Base-by-base conservation (phyloP, 306 rosid genomes). In the Trifolium fragiferum region DNA sequence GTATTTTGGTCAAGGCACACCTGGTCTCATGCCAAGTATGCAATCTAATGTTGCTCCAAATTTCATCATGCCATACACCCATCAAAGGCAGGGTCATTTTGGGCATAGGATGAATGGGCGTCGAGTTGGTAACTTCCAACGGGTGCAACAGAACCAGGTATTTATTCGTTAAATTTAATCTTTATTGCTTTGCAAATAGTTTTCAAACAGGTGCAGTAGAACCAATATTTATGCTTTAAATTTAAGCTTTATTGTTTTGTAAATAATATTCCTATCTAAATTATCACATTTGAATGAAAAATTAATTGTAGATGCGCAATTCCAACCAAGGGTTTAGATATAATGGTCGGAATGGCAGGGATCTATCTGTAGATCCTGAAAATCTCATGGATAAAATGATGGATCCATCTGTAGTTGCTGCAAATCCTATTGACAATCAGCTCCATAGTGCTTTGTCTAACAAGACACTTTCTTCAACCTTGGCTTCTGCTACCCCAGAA, bases 401-500 rank as follows among this genome's bases (percentile, higher is more conserved):
- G 89, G 81, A 83, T 54, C 53, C 89, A 14, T 19, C 30, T 10
- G 85, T 83, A 57, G 80, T 82, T 76, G 59, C 85, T 51, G 67
- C 73, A 20, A 21, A 88, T 46, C 79, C 89, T 3, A 58, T 23
- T 30, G 90, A 82, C 66, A 38, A 51, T 74, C 93, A 82, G 10
- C 86, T 58, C 38, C 40, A 87, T 23, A 87, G 86, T 44, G 71
- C 77, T 0, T 57, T 79, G 78, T 92, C 91, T 49, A 76, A 92
- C 21, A 73, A 15, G 0, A 9, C 60, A 10, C 92, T 93, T 63
- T 82, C 93, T 38, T 93, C 98, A 18, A 82, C 93, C 10, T 74
- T 93, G 74, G 95, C 98, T 23, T 85, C 92, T 57, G 96, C 97
- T 20, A 80, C 87, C 40, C 93, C 81, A 0, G 90, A 91, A 66